A percentile compares a stretch with the other conserved stretches of the same genome.
Conservation (phyloP, 1,139 yeast genomes). For the Candida tropicalis region DNA sequence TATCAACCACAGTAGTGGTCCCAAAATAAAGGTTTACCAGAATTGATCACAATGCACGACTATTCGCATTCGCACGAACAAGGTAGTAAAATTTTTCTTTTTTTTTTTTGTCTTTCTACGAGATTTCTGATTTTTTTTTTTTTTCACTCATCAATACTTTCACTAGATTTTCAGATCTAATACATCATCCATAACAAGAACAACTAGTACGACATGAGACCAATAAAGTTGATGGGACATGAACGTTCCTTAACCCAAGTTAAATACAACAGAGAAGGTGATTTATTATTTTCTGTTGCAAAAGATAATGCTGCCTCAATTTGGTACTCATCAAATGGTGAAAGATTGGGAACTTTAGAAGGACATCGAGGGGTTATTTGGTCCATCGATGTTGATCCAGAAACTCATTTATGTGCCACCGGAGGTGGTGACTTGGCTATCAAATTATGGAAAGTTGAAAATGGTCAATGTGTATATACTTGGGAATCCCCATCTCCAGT, state of each 20-base stretch:
- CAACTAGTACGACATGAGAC: constrained; percentile 39
- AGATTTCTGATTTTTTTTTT: constrained; percentile 7
- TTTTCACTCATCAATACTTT: constrained; percentile 9
- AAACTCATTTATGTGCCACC: constrained; percentile 71
- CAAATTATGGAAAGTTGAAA: constrained; percentile 81
- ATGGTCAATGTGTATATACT: constrained; percentile 74
- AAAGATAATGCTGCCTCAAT: constrained; percentile 87
- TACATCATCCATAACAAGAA: background rate
- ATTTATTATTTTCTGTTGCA: constrained; percentile 87
- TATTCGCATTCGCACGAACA: constrained; percentile 11
- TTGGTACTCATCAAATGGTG: constrained; percentile 96
- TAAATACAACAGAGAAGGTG: constrained; percentile 94
- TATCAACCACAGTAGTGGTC: no score
- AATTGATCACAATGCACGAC: no score
- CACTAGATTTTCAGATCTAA: background rate
- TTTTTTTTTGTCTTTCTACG: constrained; percentile 1
- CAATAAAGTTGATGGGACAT: constrained; percentile 69
- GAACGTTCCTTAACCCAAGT: constrained; percentile 91
- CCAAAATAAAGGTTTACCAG: no score
- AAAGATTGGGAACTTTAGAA: constrained; percentile 89
- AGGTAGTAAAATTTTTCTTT: constrained; percentile 4
- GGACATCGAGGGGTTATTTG: constrained; percentile 92
- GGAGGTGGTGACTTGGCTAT: constrained; percentile 91
- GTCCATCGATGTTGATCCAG: constrained; percentile 86
- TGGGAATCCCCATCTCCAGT: constrained; percentile 86